phyloP scores from a whole-genome alignment of 129 eudicot species.

The sunflower (Helianthus annuus) region HanXRQr2.0-SUNRISE NC_035447.2:22248373-22248872 shows the following conservation, averaged over 20 bases:
- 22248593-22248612: constrained; percentile 57
- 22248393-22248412: background rate
- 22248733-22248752: constrained; percentile 25
- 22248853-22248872: constrained; percentile 53
- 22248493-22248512: constrained; percentile 66
- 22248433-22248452: constrained; percentile 26
- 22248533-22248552: constrained; percentile 66
- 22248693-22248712: constrained; percentile 56
- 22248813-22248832: constrained; percentile 70
- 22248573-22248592: constrained; percentile 66
- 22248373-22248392: constrained; percentile 29
- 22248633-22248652: constrained; percentile 30
- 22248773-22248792: background rate
- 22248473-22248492: constrained; percentile 73
- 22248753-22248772: constrained; percentile 4
- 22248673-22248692: constrained; percentile 45
- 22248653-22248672: constrained; percentile 30
- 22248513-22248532: constrained; percentile 64
- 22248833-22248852: constrained; percentile 83
- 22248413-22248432: constrained; percentile 11
- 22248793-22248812: constrained; percentile 48
- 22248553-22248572: constrained; percentile 58
- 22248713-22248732: constrained; percentile 44
- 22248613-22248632: constrained; percentile 52
- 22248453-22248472: constrained; percentile 56